phyloP scores from a whole-genome alignment of 2,329 filamentous ascomycete genomes.

The Hypoxylon sp. region DNA sequence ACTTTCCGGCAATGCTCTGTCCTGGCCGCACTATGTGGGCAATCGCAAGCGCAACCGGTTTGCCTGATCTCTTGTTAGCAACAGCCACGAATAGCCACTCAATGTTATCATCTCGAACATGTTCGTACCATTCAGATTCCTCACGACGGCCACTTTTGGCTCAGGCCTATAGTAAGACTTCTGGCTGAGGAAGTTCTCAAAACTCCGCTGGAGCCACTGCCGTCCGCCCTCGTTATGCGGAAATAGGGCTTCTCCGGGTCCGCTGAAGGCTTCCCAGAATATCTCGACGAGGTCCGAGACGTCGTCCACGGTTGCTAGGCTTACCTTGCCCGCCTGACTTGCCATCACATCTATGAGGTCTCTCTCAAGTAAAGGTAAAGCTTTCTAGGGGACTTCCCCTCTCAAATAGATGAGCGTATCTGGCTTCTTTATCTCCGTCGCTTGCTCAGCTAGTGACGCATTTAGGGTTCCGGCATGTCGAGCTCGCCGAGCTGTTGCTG shows the following conservation, averaged over 20 bases:
- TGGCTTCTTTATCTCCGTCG: conserved; percentile 18
- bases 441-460: too few relatives aligned
- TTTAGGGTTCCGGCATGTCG: conserved; percentile 17
- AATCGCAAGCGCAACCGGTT: conserved; percentile 35
- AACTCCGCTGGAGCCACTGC: conserved; percentile 39
- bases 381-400: background rate
- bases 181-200: conserved; percentile 37
- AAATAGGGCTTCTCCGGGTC: conserved; percentile 36
- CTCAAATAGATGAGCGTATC: background rate
- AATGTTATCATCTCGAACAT: background rate
- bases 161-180: conserved; percentile 37
- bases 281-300: conserved; percentile 37
- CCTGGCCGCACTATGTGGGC: conserved; percentile 37
- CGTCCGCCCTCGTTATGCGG: conserved; percentile 37
- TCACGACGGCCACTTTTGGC: conserved; percentile 35
- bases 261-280: conserved; percentile 39
- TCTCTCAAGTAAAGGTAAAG: background rate
- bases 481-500: conserved; percentile 15
- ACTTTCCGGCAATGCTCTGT: conserved; percentile 34
- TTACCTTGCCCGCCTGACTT: conserved; percentile 31
- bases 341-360: conserved; percentile 12
- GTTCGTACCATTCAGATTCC: conserved; percentile 34
- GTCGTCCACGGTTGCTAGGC: conserved; percentile 35
- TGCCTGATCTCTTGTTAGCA: conserved; percentile 28
- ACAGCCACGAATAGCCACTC: too few relatives aligned